These are phyloP conservation scores for Zygoascus sp. DNA, from an alignment of 1,139 yeast species.

Conservation along the genomic window DNA sequence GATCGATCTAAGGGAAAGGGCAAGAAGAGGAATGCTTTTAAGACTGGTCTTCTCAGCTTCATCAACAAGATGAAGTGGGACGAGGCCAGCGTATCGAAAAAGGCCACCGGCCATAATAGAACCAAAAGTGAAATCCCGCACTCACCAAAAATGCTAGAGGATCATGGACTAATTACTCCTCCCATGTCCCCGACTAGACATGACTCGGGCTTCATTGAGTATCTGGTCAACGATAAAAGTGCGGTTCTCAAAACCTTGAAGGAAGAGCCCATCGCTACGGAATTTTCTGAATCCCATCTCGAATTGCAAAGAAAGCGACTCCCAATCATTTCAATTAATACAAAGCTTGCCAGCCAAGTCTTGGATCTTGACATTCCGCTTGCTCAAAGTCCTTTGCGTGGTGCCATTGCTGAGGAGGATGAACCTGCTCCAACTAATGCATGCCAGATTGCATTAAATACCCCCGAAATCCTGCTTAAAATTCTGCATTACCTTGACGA, in stretches of 20 bases:
- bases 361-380: conserved; percentile 10
- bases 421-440: conserved; percentile 7
- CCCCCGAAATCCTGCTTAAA: conserved; percentile 69
- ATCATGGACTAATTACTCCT: not conserved
- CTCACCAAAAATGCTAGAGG: not conserved
- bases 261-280: not conserved
- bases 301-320: not conserved
- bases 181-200: conserved; percentile 6
- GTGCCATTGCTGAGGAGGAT: not conserved
- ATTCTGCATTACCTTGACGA: conserved; percentile 59
- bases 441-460: conserved; percentile 52
- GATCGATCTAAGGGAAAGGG: not conserved
- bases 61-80: conserved; percentile 1
- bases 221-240: conserved; percentile 10
- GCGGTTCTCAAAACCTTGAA: conserved; percentile 7
- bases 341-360: conserved; percentile 5
- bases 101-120: not conserved
- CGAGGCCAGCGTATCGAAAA: not conserved
- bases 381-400: not conserved
- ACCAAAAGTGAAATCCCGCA: conserved; percentile 1
- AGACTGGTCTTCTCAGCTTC: not conserved
- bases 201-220: conserved; percentile 9
- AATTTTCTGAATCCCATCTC: not conserved
- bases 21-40: not conserved
- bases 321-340: not conserved